Conservation (phyloP, 2,329 filamentous ascomycete species). For the Stagonosporopsis rhizophila region DNA sequence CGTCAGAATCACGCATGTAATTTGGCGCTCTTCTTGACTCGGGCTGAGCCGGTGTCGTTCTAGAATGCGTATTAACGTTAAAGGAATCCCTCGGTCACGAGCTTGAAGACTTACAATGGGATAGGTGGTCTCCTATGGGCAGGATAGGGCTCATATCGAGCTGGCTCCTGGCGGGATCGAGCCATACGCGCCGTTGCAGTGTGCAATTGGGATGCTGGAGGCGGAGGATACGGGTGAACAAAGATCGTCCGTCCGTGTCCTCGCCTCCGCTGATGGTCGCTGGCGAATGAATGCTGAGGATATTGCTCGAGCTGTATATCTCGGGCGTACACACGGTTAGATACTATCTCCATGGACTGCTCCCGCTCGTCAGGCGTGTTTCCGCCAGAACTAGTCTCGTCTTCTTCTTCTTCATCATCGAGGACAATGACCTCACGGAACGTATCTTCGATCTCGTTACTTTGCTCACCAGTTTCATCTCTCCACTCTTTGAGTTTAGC, state of each 20-base stretch:
- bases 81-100: constrained; percentile 2
- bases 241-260: constrained; percentile 35
- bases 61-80: constrained; percentile 29
- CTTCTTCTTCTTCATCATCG: constrained; percentile 67
- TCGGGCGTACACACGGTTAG: constrained; percentile 41
- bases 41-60: constrained; percentile 19
- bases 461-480: constrained; percentile 61
- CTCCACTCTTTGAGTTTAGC: constrained; percentile 68
- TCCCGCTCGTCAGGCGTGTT: constrained; percentile 36
- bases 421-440: constrained; percentile 70
- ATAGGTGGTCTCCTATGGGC: constrained; percentile 18
- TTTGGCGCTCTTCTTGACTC: constrained; percentile 22
- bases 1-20: constrained; percentile 36
- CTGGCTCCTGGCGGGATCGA: constrained; percentile 12
- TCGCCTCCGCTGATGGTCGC: constrained; percentile 25
- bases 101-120: constrained; percentile 28
- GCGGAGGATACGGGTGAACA: constrained; percentile 24
- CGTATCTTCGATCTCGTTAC: constrained; percentile 65
- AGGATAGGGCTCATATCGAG: constrained; percentile 13
- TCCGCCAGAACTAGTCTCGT: constrained; percentile 49
- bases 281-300: constrained; percentile 22
- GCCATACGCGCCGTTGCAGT: constrained; percentile 14
- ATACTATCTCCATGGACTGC: constrained; percentile 43
- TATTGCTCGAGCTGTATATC: constrained; percentile 39
- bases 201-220: constrained; percentile 13